These are phyloP conservation scores for Alternaria panax DNA, from an alignment of 2,329 filamentous ascomycete species.

Conservation along the genomic window DNA sequence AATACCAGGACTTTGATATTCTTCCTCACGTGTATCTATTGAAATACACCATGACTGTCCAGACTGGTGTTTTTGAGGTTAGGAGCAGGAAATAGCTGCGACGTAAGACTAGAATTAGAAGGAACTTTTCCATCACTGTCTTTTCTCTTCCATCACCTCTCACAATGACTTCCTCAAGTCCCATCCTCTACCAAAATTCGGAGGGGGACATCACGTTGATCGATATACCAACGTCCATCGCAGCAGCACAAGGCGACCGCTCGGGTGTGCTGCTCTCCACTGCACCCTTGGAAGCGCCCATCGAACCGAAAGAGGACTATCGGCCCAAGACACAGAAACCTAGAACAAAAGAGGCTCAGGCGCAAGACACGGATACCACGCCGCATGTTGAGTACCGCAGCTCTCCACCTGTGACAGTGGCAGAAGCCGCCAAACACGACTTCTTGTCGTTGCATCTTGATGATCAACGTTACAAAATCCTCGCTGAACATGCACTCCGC, in stretches of 20 bases:
- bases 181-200: constrained; percentile 63
- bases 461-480: constrained; percentile 34
- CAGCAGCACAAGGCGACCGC: constrained; percentile 66
- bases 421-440: constrained; percentile 3
- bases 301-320: constrained; percentile 54
- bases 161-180: constrained; percentile 6
- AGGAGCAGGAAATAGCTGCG: background rate
- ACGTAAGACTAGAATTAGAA: background rate
- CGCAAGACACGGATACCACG: constrained; percentile 35
- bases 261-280: constrained; percentile 57
- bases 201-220: constrained; percentile 64
- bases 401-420: background rate
- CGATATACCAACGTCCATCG: constrained; percentile 74
- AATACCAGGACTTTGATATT: background rate
- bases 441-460: constrained; percentile 12
- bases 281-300: constrained; percentile 56
- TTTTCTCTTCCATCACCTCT: background rate
- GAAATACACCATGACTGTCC: background rate
- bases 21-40: background rate
- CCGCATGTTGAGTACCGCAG: constrained; percentile 41
- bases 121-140: background rate
- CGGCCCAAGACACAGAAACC: constrained; percentile 62
- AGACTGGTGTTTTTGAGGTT: background rate
- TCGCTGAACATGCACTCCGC: constrained; percentile 52
- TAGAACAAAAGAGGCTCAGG: constrained; percentile 52